These are phyloP conservation scores for Kwoniella newhampshirensis DNA, from an alignment of 768 basidiomycete species.

Conservation along the genomic window DNA sequence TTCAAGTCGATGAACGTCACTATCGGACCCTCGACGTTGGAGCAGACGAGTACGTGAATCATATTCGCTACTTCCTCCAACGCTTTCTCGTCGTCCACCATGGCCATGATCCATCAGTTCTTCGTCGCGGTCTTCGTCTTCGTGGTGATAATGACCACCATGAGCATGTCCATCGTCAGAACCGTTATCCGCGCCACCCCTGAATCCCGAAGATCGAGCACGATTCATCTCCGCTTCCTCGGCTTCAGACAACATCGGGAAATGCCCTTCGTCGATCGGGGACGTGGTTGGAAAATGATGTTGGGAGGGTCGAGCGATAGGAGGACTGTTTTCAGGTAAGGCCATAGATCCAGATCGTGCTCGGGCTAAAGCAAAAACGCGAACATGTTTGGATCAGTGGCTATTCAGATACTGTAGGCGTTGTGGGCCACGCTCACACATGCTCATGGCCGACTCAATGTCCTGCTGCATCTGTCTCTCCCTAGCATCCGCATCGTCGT, in stretches of 20 bases:
- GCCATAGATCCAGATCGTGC: conserved; percentile 48
- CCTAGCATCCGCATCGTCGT: conserved; percentile 64
- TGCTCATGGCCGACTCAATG: conserved; percentile 72
- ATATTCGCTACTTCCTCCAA: conserved; percentile 26
- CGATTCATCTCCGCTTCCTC: conserved; percentile 51
- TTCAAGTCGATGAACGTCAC: conserved; percentile 14
- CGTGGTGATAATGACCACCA: conserved; percentile 18
- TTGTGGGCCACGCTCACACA: conserved; percentile 50
- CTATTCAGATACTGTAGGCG: background rate
- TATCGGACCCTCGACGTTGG: conserved; percentile 13
- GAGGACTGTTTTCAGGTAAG: conserved; percentile 23
- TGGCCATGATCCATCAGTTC: conserved; percentile 12
- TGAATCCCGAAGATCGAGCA: conserved; percentile 37
- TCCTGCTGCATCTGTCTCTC: conserved; percentile 93
- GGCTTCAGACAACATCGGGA: conserved; percentile 47
- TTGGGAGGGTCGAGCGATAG: conserved; percentile 30
- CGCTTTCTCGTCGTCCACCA: conserved; percentile 15
- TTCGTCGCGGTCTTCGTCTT: conserved; percentile 22
- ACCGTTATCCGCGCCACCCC: conserved; percentile 24
- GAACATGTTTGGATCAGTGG: background rate
- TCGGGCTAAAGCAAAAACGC: conserved; percentile 34
- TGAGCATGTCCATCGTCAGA: conserved; percentile 27
- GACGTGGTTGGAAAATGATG: conserved; percentile 42
- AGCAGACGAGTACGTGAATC: conserved; percentile 31
- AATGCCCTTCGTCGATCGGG: conserved; percentile 45